Percentiles rank a stretch among this genome's conserved stretches.
Conservation (phyloP, 108 stramenopile species). For the Skeletonema marinoi region DNA sequence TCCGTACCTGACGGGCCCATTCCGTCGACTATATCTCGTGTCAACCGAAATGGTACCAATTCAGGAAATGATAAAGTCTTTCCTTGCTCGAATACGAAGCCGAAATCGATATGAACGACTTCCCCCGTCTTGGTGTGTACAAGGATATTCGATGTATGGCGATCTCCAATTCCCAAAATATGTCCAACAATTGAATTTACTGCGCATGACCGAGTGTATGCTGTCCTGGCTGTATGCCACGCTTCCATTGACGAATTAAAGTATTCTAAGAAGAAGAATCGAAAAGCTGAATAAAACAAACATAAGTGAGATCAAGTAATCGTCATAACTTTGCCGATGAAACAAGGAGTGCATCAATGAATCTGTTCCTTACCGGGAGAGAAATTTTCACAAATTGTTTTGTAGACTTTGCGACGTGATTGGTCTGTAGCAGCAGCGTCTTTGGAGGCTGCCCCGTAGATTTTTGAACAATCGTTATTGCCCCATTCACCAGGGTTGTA, state of each 20-base stretch:
- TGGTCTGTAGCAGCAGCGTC: conserved; percentile 49
- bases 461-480: conserved; percentile 9
- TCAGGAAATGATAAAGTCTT: conserved; percentile 89
- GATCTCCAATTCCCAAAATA: conserved; percentile 98
- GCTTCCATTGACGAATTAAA: conserved; percentile 83
- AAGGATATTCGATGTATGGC: conserved; percentile 96
- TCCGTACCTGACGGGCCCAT: conserved; percentile 93
- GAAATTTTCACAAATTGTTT: conserved; percentile 71
- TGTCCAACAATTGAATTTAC: conserved; percentile 96
- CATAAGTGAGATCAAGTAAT: conserved; percentile 64
- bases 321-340: neutral
- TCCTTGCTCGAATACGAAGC: conserved; percentile 99
- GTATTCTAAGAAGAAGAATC: conserved; percentile 95
- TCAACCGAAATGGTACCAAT: conserved; percentile 96
- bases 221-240: conserved; percentile 87
- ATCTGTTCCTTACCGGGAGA: conserved; percentile 58
- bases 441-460: conserved; percentile 51
- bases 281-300: conserved; percentile 66
- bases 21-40: conserved; percentile 96
- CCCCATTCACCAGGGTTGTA: conserved; percentile 91
- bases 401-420: conserved; percentile 59
- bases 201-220: conserved; percentile 93
- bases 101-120: conserved; percentile 99
- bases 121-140: conserved; percentile 90
- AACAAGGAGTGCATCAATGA: neutral